Conservation (phyloP, 352 stramenopile species). For the Chrysophaeum taylorii region DNA sequence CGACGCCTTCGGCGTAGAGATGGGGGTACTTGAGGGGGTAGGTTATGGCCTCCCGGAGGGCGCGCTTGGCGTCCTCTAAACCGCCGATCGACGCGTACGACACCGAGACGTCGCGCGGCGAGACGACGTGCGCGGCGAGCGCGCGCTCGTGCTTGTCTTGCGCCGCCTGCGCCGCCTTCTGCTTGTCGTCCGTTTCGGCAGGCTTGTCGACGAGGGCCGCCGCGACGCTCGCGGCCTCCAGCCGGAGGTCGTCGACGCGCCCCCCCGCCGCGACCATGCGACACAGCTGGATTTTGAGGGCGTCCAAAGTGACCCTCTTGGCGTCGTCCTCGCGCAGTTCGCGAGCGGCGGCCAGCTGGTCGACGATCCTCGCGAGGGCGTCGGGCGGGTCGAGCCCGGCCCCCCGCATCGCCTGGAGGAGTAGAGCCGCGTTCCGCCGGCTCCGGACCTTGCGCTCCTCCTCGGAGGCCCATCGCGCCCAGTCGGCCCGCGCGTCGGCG, state of each 20-base stretch:
- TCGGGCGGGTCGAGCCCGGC: background rate
- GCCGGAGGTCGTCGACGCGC: constrained; percentile 13
- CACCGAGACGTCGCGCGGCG: constrained; percentile 66
- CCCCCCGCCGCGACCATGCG: too few relatives aligned
- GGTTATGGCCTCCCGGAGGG: constrained; percentile 69
- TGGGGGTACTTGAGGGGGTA: constrained; percentile 71
- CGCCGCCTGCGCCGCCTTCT: background rate
- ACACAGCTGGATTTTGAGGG: background rate
- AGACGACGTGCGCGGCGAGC: constrained; percentile 55
- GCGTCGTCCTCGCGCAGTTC: background rate
- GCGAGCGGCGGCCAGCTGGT: background rate
- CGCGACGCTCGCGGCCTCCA: background rate
- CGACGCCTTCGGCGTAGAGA: constrained; percentile 67
- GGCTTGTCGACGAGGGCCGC: constrained; percentile 13
- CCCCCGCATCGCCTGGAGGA: background rate
- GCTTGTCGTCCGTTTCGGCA: background rate
- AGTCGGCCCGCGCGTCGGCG: background rate
- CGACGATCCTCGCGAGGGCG: background rate
- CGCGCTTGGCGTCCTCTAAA: constrained; percentile 64
- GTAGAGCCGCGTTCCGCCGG: background rate
- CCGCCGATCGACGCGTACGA: constrained; percentile 75
- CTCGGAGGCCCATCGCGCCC: background rate
- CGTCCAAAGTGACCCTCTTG: background rate
- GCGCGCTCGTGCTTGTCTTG: constrained; percentile 61
- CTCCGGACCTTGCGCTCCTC: background rate